These are phyloP conservation scores for Vanilla planifolia DNA, from an alignment of 106 monocot species.

Conservation along the genomic window DNA sequence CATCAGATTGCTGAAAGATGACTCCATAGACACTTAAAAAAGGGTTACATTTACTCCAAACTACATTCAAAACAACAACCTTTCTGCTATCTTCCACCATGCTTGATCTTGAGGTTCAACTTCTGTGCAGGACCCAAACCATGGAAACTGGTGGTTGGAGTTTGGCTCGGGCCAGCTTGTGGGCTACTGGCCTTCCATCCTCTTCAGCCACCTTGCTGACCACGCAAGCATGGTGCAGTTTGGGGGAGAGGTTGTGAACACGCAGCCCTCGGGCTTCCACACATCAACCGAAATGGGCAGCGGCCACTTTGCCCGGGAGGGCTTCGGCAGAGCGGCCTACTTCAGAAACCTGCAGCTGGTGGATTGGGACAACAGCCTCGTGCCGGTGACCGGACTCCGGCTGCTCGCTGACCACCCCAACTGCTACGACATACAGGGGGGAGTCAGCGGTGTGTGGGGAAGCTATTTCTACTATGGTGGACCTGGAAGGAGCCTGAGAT, in stretches of 20 bases:
- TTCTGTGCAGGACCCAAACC: conserved; percentile 76
- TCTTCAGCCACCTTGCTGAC: conserved; percentile 57
- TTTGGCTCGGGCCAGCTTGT: conserved; percentile 63
- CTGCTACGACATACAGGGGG: conserved; percentile 74
- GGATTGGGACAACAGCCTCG: conserved; percentile 84
- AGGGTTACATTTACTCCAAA: too few species aligned
- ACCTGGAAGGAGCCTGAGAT: conserved; percentile 76
- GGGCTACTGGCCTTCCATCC: conserved; percentile 74
- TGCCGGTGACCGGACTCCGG: conserved; percentile 40
- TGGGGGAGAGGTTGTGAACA: conserved; percentile 69
- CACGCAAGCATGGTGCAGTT: conserved; percentile 77
- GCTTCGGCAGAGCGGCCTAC: conserved; percentile 71
- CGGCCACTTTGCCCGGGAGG: conserved; percentile 72
- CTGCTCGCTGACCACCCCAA: conserved; percentile 69
- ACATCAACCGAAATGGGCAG: conserved; percentile 92
- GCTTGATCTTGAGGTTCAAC: too few species aligned
- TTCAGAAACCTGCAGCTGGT: conserved; percentile 86
- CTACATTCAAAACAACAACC: too few species aligned
- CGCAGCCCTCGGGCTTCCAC: conserved; percentile 48
- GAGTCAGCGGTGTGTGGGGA: conserved; percentile 65
- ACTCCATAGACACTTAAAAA: too few species aligned
- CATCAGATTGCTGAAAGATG: too few species aligned
- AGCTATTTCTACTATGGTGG: conserved; percentile 97
- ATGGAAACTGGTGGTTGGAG: conserved; percentile 97
- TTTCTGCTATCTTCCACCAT: too few species aligned